phyloP scores from a whole-genome alignment of 169 alveolate genomes.

The Plasmodium reichenowi region DNA sequence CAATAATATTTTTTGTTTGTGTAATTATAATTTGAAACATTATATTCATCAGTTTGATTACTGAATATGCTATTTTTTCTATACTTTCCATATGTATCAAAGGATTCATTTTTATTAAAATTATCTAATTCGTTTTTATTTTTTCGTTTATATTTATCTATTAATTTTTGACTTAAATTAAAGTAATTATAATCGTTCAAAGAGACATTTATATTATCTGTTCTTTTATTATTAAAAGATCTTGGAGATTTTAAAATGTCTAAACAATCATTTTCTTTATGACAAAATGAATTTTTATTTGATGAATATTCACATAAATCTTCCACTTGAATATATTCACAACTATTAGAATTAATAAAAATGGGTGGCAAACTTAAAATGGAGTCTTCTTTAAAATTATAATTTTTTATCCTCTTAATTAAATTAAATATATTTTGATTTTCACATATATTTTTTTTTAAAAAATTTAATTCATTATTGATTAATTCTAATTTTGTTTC shows the following conservation, averaged over 20 bases:
- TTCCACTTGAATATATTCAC: constrained; percentile 62
- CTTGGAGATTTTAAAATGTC: constrained; percentile 7
- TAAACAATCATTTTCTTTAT: constrained; percentile 16
- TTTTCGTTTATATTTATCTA: constrained; percentile 63
- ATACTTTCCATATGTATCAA: constrained; percentile 15
- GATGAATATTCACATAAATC: constrained; percentile 39
- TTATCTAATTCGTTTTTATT: constrained; percentile 11
- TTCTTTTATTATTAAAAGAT: constrained; percentile 50
- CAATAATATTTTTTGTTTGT: constrained; percentile 9
- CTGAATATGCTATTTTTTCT: constrained; percentile 27
- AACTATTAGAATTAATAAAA: constrained; percentile 36
- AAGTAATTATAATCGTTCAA: constrained; percentile 28
- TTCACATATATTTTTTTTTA: constrained; percentile 55
- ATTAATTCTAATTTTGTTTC: constrained; percentile 71
- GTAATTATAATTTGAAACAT: constrained; percentile 12
- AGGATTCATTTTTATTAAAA: constrained; percentile 26
- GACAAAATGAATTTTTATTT: constrained; percentile 34
- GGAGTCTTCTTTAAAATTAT: constrained; percentile 65
- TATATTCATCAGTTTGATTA: constrained; percentile 37
- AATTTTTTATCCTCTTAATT: constrained; percentile 50
- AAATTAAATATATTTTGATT: constrained; percentile 67
- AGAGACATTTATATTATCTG: constrained; percentile 24
- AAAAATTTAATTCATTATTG: constrained; percentile 50
- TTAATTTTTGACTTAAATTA: constrained; percentile 37
- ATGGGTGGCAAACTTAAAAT: constrained; percentile 74